These are phyloP conservation scores for Colletotrichum sp. DNA, from an alignment of 2,329 filamentous ascomycete genomes.

Conservation along the genomic window DNA sequence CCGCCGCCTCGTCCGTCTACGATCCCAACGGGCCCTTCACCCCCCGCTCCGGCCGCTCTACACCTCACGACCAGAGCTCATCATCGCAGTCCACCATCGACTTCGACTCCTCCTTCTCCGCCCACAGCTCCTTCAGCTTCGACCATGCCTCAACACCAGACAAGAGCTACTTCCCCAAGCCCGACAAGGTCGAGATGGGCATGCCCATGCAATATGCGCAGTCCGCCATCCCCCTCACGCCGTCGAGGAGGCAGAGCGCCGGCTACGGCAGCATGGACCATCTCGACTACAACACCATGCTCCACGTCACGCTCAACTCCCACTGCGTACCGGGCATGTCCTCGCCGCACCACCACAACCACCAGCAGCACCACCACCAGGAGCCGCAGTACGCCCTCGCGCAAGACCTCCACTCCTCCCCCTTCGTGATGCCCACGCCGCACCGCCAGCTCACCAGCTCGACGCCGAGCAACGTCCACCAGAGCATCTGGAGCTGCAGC, in stretches of 20 bases:
- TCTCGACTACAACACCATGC: constrained; percentile 42
- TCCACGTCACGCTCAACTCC: constrained; percentile 29
- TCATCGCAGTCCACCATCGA: constrained; percentile 33
- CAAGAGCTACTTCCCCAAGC: constrained; percentile 17
- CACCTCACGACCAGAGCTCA: constrained; percentile 35
- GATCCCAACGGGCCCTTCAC: constrained; percentile 50
- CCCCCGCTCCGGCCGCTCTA: constrained; percentile 48
- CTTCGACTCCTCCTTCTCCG: constrained; percentile 37
- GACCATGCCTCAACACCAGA: constrained; percentile 14
- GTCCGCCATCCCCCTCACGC: constrained; percentile 10
- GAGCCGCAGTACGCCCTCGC: constrained; percentile 7
- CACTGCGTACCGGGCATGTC: constrained; percentile 22
- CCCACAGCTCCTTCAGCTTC: constrained; percentile 27
- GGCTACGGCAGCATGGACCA: constrained; percentile 28
- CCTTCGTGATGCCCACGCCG: constrained; percentile 22
- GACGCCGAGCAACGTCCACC: constrained; percentile 37
- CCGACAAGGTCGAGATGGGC: constrained; percentile 12
- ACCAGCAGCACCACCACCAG: not conserved
- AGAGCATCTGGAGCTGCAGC: constrained; percentile 42
- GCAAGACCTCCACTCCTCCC: constrained; percentile 22
- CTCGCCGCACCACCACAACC: not conserved
- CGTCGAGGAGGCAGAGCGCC: constrained; percentile 14
- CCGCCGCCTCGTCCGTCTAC: constrained; percentile 40
- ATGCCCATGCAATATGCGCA: constrained; percentile 13
- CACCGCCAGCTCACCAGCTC: constrained; percentile 35